phyloP scores from a whole-genome alignment of 2,329 filamentous ascomycete genomes.

The Claviceps maximensis region DNA sequence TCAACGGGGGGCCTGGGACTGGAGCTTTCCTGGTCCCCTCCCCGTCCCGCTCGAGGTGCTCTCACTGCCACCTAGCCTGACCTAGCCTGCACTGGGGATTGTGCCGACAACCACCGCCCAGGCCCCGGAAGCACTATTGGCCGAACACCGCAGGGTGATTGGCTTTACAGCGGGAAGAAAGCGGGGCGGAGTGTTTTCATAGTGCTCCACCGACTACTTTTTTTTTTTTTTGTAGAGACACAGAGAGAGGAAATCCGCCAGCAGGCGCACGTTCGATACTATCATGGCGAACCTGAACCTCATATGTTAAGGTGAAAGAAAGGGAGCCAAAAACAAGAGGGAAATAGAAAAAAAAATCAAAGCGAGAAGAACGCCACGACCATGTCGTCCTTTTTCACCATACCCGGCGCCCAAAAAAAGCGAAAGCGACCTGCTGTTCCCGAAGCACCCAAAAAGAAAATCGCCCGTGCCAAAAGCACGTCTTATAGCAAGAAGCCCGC shows the following conservation, averaged over 20 bases:
- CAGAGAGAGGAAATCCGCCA: not conserved
- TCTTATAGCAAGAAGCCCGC: slow-evolving; percentile 21
- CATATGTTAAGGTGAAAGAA: not conserved
- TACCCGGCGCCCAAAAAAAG: slow-evolving; percentile 78
- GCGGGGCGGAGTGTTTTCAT: slow-evolving; percentile 12
- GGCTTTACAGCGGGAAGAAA: slow-evolving; percentile 5
- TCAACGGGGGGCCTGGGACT: slow-evolving; percentile 11
- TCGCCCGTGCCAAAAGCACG: slow-evolving; percentile 31
- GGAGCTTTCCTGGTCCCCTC: slow-evolving; percentile 7
- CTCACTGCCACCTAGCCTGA: not conserved
- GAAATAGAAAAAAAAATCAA: slow-evolving; percentile 9
- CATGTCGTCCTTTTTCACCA: slow-evolving; percentile 96
- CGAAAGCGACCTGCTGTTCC: slow-evolving; percentile 56
- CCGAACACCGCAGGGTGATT: slow-evolving; percentile 14
- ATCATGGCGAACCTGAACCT: not conserved
- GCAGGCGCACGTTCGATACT: not conserved
- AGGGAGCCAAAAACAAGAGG: not conserved
- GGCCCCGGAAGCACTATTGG: slow-evolving; percentile 18
- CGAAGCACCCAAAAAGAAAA: slow-evolving; percentile 46
- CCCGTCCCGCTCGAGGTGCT: not conserved
- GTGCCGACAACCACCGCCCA: slow-evolving; percentile 22
- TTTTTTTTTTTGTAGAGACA: slow-evolving; percentile 11
- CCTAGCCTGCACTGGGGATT: slow-evolving; percentile 8
- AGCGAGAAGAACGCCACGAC: slow-evolving; percentile 10
- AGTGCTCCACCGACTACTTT: slow-evolving; percentile 26